These are phyloP conservation scores for Cystobasidium ongulense DNA, from an alignment of 768 basidiomycete genomes.

Conservation along the genomic window DNA sequence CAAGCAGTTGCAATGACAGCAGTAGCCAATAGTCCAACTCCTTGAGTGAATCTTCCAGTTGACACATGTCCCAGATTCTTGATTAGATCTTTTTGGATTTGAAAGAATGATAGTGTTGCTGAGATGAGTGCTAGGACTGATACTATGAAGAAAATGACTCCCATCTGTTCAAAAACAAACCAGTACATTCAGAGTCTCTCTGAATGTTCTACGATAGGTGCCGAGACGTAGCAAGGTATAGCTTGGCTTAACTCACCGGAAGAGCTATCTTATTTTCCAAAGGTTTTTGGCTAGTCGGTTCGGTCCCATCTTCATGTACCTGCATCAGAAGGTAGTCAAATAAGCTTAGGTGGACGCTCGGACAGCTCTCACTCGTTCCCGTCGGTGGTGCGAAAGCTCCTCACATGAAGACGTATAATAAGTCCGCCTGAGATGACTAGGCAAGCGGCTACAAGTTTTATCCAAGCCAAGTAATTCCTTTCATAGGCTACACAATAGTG, in stretches of 20 bases:
- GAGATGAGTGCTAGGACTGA: constrained; percentile 8
- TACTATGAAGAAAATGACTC: constrained; percentile 11
- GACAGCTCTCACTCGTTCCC: background rate
- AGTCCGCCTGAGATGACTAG: constrained; percentile 16
- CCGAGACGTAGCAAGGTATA: background rate
- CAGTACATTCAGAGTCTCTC: too few relatives aligned
- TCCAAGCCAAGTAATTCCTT: constrained; percentile 12
- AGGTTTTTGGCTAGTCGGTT: background rate
- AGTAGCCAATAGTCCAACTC: background rate
- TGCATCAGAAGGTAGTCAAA: background rate
- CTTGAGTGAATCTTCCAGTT: background rate
- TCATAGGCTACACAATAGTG: constrained; percentile 13
- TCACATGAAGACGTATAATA: constrained; percentile 14
- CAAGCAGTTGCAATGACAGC: constrained; percentile 2
- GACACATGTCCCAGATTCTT: background rate
- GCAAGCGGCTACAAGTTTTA: constrained; percentile 12
- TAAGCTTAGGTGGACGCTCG: background rate
- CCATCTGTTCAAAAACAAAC: background rate
- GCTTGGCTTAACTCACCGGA: background rate
- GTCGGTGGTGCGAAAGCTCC: background rate
- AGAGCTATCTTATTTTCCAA: constrained; percentile 4
- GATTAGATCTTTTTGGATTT: background rate
- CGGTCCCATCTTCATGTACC: background rate
- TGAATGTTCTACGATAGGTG: background rate
- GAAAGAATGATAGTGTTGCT: constrained; percentile 15